Percentiles rank a stretch among this genome's conserved stretches.
phyloP scores from a whole-genome alignment of 805 yeast genomes.

The Zygotorulaspora sp. region DNA sequence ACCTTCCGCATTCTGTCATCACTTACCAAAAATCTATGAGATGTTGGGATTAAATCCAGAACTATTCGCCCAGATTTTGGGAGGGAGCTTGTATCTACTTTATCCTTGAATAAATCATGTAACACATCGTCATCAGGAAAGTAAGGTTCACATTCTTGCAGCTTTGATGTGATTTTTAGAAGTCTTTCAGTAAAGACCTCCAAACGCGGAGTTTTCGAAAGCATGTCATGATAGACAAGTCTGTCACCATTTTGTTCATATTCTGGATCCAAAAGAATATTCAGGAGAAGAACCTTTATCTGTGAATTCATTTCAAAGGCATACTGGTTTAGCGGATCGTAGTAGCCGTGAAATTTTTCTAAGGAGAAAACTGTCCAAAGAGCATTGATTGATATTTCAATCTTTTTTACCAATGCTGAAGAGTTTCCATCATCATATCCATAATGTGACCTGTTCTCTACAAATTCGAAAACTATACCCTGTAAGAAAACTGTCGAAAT shows the following conservation, averaged over 20 bases:
- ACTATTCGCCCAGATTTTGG: conserved; percentile 34
- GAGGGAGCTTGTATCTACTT: conserved; percentile 38
- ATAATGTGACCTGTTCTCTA: conserved; percentile 23
- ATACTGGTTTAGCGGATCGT: conserved; percentile 35
- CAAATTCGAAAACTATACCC: conserved; percentile 24
- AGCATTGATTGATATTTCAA: conserved; percentile 19
- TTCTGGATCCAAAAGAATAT: conserved; percentile 27
- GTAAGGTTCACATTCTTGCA: conserved; percentile 40
- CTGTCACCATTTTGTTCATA: conserved; percentile 30
- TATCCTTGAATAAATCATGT: conserved; percentile 39
- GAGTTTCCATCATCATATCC: conserved; percentile 15
- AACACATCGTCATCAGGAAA: conserved; percentile 56
- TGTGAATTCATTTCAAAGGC: conserved; percentile 29
- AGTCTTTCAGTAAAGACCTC: conserved; percentile 28
- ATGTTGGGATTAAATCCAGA: conserved; percentile 55
- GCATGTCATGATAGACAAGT: conserved; percentile 33
- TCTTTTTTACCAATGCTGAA: conserved; percentile 15
- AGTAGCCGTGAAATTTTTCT: conserved; percentile 27
- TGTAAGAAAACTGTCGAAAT: conserved; percentile 38
- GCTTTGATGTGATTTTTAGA: conserved; percentile 42
- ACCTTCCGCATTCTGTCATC: conserved; percentile 58
- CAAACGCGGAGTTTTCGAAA: conserved; percentile 18
- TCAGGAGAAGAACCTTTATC: conserved; percentile 24
- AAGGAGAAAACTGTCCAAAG: conserved; percentile 28
- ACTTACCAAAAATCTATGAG: conserved; percentile 40